Evolutionary conservation across 2,329 filamentous ascomycete species (phyloP).

Genomic region (Lasiodiplodia sp.): DNA sequence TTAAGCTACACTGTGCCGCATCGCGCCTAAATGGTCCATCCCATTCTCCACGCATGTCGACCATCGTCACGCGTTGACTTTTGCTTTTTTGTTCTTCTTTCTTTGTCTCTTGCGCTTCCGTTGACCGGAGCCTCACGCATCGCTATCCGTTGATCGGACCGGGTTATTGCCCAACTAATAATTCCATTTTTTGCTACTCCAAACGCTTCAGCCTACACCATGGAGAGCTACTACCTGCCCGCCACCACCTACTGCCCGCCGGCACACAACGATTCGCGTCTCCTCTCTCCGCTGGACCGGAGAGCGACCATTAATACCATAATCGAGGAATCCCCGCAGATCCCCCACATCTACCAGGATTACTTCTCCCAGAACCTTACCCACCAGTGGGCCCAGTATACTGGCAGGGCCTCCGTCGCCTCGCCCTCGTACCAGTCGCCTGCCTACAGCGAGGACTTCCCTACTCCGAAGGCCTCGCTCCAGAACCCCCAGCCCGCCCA

Average conservation of each 20-base stretch:
- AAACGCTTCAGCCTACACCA: constrained; percentile 35
- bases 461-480: constrained; percentile 70
- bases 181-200: constrained; percentile 10
- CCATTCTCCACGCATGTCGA: constrained; percentile 26
- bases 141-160: constrained; percentile 24
- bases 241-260: constrained; percentile 60
- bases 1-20: constrained; percentile 21
- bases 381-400: constrained; percentile 7
- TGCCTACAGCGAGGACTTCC: constrained; percentile 66
- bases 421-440: constrained; percentile 54
- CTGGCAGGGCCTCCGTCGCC: constrained; percentile 39
- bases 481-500: constrained; percentile 59
- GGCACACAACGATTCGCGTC: constrained; percentile 31
- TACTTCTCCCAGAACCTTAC: constrained; percentile 26
- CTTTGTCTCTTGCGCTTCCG: constrained; percentile 3
- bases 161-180: constrained; percentile 23
- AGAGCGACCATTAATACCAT: constrained; percentile 69
- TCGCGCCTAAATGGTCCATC: constrained; percentile 15
- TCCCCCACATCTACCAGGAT: constrained; percentile 24
- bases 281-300: constrained; percentile 62
- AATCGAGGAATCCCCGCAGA: constrained; percentile 61
- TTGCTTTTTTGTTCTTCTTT: constrained; percentile 12
- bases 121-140: constrained; percentile 8
- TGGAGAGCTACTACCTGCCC: constrained; percentile 58
- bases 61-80: constrained; percentile 18